Evolutionary conservation across 176 grass and related monocot genomes (phyloP).

Genomic region (Echinochloa phyllopogon): DNA sequence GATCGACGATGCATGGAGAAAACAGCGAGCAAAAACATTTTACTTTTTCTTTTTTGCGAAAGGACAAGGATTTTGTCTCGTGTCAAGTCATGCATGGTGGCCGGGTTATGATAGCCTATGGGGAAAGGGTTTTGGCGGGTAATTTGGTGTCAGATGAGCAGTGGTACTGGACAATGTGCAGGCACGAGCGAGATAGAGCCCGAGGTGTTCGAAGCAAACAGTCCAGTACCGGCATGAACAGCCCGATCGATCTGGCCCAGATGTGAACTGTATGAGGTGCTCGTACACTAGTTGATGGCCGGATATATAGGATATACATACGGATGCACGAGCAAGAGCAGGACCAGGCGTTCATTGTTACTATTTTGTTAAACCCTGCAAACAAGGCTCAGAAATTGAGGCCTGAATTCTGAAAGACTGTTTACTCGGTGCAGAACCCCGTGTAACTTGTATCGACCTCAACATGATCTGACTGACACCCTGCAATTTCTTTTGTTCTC

Average conservation of each 20-base stretch:
- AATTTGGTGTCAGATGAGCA: not conserved
- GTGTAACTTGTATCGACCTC: too few relatives aligned
- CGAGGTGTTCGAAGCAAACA: not conserved
- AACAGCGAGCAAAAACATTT: constrained; percentile 1
- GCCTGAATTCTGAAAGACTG: too few relatives aligned
- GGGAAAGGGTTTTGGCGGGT: not conserved
- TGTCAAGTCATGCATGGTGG: not conserved
- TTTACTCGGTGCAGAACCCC: too few relatives aligned
- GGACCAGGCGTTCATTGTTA: too few relatives aligned
- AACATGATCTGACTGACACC: not conserved
- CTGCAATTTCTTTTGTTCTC: not conserved
- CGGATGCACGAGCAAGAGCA: not conserved
- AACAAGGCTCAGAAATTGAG: too few relatives aligned
- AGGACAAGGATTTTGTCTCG: not conserved
- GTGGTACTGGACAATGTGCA: not conserved
- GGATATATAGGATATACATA: not conserved
- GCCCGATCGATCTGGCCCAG: constrained; percentile 31
- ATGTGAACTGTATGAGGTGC: constrained; percentile 1
- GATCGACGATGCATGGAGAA: not conserved
- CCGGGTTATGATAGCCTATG: not conserved
- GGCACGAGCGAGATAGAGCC: not conserved
- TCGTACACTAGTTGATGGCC: not conserved
- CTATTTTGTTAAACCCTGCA: too few relatives aligned
- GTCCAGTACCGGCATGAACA: not conserved
- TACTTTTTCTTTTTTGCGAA: not conserved